Base-by-base conservation (phyloP, 2,329 filamentous ascomycete species). In the Claviceps capensis region DNA sequence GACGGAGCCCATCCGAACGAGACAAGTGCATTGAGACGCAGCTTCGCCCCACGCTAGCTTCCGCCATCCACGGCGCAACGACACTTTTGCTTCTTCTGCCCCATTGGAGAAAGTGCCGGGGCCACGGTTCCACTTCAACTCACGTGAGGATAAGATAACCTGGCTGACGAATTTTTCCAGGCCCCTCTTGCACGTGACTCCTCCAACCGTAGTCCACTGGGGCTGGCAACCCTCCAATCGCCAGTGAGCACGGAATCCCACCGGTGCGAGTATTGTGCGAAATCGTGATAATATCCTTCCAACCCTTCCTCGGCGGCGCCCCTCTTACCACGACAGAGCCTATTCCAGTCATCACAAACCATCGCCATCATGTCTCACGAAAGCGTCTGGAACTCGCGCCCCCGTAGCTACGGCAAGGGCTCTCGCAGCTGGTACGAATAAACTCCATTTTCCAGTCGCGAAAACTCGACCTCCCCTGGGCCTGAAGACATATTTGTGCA, bases 321-420 rank as follows among this genome's bases (percentile, higher is more conserved):
- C 45, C 37, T 34, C 40, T 9, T n/a, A 30, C 23, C 43, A 45
- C 43, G 43, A 26, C 30, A 45, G 41, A 17, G 51, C 9, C 38
- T 30, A 14, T 45, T 36, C n/a, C 50, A 47, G 49, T 47, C 48
- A 44, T 34, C 42, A 14, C 40, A 30, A 36, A 44, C 47, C 57
- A 65, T 65, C 68, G 69, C 67, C 69, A 79, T 67, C 64, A 81
- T 79, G 78, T 79, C 75, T 76, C 78, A 79, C 89, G 91, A 97
- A 81, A 89, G 86, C 71, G 89, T 97, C 78, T 98, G 91, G 90
- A 95, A 94, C 85, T 95, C 89, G 70, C 90, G 93, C 74, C 93
- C 93, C 70, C 86, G 90, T 76, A 88, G 75, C 73, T 95, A 94
- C 82, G 91, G 91, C 81, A 96, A 96, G 84, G 91, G 91, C 77